Evolutionary conservation across 2,329 filamentous ascomycete species (phyloP), one percentile per base, ranked within the genome.

Genomic region (Monilinia polystroma): DNA sequence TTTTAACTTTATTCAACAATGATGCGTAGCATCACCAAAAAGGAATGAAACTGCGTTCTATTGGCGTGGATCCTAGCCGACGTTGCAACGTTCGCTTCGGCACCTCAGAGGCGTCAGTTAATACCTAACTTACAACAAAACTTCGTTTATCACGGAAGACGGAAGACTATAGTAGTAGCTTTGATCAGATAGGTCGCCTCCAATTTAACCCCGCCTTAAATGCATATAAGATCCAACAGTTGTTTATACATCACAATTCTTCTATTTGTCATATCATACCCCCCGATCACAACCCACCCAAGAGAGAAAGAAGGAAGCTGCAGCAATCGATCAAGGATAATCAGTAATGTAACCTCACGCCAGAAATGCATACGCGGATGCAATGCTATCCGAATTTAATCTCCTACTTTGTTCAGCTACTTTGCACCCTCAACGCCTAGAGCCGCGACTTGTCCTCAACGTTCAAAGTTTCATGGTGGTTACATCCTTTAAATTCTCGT

Each of bases 51-150:
- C 49, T 20, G 7, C 2, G 7, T 38, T 45, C 45, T 51, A 45
- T 60, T n/a, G 20, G 14, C 18, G 16, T 35, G 20, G 49, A 60
- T 4, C 45, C 57, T 26, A 4, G 29, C 23, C 35, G 29, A 60
- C 20, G 57, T 51, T 51, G 18, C 45, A 60, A 35, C 45, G n/a
- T 51, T 60, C 58, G 58, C 45, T 60, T 51, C 58, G 43, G 58
- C 45, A 60, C 45, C 26, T 51, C 45, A 16, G 51, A 60, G 58
- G 58, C 58, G 45, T 38, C 45, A 60, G 38, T 51, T 4, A 38
- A 51, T 51, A 60, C 29, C 32, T 38, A 60, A 45, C 32, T 38
- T 20, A 51, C n/a, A 45, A 29, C 45, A 38, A 60, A 18, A 38
- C 32, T 20, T 35, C 20, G 29, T 38, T 29, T 8, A 12, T 2